Conservation (phyloP, 2,329 filamentous ascomycete genomes). For the Cladosporium velox region DNA sequence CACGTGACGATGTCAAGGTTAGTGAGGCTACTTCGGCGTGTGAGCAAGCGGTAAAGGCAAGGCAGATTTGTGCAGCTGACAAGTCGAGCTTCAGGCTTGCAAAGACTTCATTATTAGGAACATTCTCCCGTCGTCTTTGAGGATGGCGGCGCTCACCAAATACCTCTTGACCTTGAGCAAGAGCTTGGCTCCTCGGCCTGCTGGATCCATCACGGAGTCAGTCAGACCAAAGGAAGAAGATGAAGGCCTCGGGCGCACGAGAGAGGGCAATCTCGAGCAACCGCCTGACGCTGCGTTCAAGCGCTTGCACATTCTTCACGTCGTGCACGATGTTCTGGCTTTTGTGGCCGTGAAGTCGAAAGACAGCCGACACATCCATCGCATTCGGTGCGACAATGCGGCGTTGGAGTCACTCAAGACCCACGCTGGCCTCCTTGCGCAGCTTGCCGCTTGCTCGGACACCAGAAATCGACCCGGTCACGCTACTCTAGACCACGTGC, state of each 20-base stretch:
- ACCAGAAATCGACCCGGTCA: not conserved
- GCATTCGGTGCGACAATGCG: not conserved
- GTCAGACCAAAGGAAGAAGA: slow-evolving; percentile 20
- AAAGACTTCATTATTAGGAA: slow-evolving; percentile 27
- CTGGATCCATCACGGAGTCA: slow-evolving; percentile 8
- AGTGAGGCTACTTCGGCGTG: not conserved
- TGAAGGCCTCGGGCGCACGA: slow-evolving; percentile 22
- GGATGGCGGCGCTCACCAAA: slow-evolving; percentile 23
- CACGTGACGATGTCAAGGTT: slow-evolving; percentile 14
- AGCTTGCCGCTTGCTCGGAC: slow-evolving; percentile 20
- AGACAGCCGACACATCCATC: not conserved
- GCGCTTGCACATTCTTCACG: slow-evolving; percentile 29
- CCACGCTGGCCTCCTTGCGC: slow-evolving; percentile 12
- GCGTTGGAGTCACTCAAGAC: slow-evolving; percentile 16
- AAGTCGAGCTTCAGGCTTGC: slow-evolving; percentile 21
- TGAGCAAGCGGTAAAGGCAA: not conserved
- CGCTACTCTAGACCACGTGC: not conserved
- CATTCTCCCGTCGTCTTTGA: slow-evolving; percentile 23
- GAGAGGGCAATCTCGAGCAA: slow-evolving; percentile 24
- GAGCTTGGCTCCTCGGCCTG: slow-evolving; percentile 19
- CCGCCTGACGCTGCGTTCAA: slow-evolving; percentile 27
- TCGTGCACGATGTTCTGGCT: slow-evolving; percentile 27
- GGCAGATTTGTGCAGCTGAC: not conserved
- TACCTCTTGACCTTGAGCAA: slow-evolving; percentile 26
- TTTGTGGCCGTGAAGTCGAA: not conserved